Evolutionary conservation across 1,139 yeast species (phyloP), one percentile per base, ranked within the genome.

Genomic region (Blastobotrys raffinosifermentans): DNA sequence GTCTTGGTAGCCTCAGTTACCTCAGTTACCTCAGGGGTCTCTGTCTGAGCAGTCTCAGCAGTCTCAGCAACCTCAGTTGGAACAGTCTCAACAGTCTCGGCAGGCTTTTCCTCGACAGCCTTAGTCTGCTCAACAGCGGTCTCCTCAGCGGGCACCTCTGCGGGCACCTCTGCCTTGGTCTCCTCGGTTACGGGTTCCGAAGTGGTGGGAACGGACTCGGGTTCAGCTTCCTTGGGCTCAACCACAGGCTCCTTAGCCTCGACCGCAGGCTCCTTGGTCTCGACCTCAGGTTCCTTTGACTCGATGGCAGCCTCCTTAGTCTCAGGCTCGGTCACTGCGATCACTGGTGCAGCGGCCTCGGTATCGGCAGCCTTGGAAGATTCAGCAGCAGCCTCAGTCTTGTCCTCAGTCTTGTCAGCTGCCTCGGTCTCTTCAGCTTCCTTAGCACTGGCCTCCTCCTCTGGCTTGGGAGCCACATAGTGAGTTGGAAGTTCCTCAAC

Each of bases 401-500:
- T 27, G 15, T 26, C 35, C 33, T 19, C 19, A 23, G 26, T 7
- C 4, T 17, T 7, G 27, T 29, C 26, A 14, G n/a, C 18, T 21
- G 14, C 26, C 20, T 19, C 33, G 26, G 22, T 32, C 31, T 31
- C 22, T 29, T 19, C 13, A 22, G 29, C 16, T 15, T 33, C 25
- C 20, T 19, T 15, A 14, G 19, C 30, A 29, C 29, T 19, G 10
- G 35, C 25, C 29, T 31, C 31, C 16, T 5, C 30, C 11, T 25
- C 27, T 6, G 27, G 10, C 27, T 25, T 13, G 13, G 27, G 27
- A 10, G 7, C 27, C n/a, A n/a, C n/a, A 17, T 38, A 32, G 14
- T 26, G 26, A n/a, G 31, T 17, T 7, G 34, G 30, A 7, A 38
- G 40, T 9, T 34, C 41, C 5, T 39, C 30, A 34, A 54, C 60